Conservation (phyloP, 1,284 basidiomycete genomes). For the Phlebopus sp. region DNA sequence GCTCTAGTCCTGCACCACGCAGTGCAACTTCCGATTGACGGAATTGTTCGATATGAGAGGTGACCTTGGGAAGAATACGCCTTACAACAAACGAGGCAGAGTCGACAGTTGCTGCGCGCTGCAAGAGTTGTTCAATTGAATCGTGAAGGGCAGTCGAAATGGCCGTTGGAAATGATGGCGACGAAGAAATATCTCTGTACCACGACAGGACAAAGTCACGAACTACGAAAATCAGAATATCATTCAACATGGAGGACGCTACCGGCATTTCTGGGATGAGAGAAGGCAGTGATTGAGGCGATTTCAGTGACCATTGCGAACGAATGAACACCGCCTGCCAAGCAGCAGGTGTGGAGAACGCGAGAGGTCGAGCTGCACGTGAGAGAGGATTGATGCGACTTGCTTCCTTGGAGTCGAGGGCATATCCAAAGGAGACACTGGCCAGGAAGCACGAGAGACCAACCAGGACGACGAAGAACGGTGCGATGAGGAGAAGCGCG, state of each 20-base stretch:
- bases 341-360: slow-evolving; percentile 86
- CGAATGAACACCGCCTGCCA: slow-evolving; percentile 86
- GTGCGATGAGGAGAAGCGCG: slow-evolving; percentile 60
- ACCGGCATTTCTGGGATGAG: slow-evolving; percentile 59
- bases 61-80: slow-evolving; percentile 83
- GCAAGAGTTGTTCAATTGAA: slow-evolving; percentile 57
- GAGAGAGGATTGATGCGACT: slow-evolving; percentile 37
- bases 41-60: slow-evolving; percentile 86
- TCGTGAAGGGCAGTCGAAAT: slow-evolving; percentile 76
- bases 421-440: slow-evolving; percentile 54
- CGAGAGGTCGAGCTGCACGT: slow-evolving; percentile 63
- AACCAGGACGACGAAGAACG: slow-evolving; percentile 50
- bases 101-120: slow-evolving; percentile 63
- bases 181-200: slow-evolving; percentile 83
- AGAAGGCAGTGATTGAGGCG: slow-evolving; percentile 59
- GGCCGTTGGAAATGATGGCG: slow-evolving; percentile 83
- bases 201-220: slow-evolving; percentile 83
- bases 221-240: slow-evolving; percentile 75
- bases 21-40: slow-evolving; percentile 86
- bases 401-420: slow-evolving; percentile 48
- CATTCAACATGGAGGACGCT: slow-evolving; percentile 68
- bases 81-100: slow-evolving; percentile 77
- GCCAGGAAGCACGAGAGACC: slow-evolving; percentile 49
- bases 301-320: slow-evolving; percentile 77
- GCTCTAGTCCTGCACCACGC: slow-evolving; percentile 72